Evolutionary conservation across 2,329 filamentous ascomycete species (phyloP), one percentile per base, ranked within the genome.

Genomic region (Albophoma yamanashiensis): DNA sequence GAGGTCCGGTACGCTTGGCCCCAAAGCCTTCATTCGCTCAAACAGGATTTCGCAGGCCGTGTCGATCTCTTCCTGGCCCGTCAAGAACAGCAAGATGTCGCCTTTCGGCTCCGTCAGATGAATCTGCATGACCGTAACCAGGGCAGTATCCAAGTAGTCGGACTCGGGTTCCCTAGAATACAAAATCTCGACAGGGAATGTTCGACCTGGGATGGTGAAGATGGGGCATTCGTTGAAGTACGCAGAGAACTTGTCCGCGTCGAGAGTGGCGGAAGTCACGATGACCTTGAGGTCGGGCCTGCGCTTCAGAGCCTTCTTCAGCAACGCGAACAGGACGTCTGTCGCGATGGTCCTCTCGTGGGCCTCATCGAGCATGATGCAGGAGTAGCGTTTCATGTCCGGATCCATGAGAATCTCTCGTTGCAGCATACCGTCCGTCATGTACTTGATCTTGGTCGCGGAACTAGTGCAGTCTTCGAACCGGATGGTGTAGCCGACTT

Each of bases 61-160:
- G 69, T 99, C 94, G 64, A 99, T 99, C 73, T 99, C 95, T 74
- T 99, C 94, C 70, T 97, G 92, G 7, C 94, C 94, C 0, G 95
- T 99, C 67, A 99, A 81, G 78, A 99, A 99, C 1, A 99, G 80
- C n/a, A 99, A 76, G 58, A 99, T 97, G 69, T 99, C 95, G 65
- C 94, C 94, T 22, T 87, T 82, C 8, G 92, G 91, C 69, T 99
- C 94, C 1, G 89, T 94, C 22, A 99, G 77, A 71, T 99, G 94
- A 59, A 99, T 97, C 70, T 97, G 91, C 93, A 99, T 97, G 56
- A 97, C 92, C 0, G 94, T 97, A 17, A 92, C 89, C n/a, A 99
- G 79, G 0, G 94, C 92, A 1, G 92, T 87, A 71, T 97, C 94
- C 17, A 99, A 79, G 67, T 99, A 99, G 70, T 99, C 95, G 0